Evolutionary conservation across 2,329 filamentous ascomycete genomes (phyloP).

Genomic region (Coniochaeta hoffmannii): DNA sequence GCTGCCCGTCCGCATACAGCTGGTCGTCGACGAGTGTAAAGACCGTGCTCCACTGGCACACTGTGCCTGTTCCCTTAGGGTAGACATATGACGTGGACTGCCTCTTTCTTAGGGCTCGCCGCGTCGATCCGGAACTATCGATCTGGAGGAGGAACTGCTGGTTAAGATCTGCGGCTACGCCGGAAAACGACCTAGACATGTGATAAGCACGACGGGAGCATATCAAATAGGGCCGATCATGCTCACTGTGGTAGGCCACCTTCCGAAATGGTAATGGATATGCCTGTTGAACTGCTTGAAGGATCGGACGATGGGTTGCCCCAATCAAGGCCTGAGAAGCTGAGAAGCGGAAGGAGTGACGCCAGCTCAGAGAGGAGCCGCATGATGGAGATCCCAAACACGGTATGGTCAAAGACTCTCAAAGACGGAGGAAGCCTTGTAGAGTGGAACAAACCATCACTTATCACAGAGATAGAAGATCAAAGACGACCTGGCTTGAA

Average conservation of each 20-base stretch:
- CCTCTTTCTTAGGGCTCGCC: not conserved
- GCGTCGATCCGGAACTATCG: not conserved
- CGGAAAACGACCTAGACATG: not conserved
- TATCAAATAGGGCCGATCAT: not conserved
- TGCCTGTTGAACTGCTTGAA: not conserved
- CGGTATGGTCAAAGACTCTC: not conserved
- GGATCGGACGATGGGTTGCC: constrained; percentile 1
- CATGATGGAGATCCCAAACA: not conserved
- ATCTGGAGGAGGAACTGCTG: constrained; percentile 4
- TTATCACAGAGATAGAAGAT: not conserved
- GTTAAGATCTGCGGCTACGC: not conserved
- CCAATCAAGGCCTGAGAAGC: constrained; percentile 1
- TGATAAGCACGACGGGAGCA: not conserved
- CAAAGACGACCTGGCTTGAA: not conserved
- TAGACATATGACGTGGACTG: constrained; percentile 2
- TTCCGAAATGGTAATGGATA: not conserved
- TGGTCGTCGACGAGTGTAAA: constrained; percentile 5
- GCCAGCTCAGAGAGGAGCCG: constrained; percentile 1
- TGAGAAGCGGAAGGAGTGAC: constrained; percentile 2
- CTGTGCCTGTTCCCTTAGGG: not conserved
- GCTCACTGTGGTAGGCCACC: not conserved
- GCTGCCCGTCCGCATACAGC: constrained; percentile 3
- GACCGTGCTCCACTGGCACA: constrained; percentile 2
- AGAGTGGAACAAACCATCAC: not conserved
- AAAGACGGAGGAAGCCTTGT: not conserved